Percentiles rank a stretch among this genome's conserved stretches.
phyloP scores from a whole-genome alignment of 2,329 filamentous ascomycete species.

The Penicillium sp. region DNA sequence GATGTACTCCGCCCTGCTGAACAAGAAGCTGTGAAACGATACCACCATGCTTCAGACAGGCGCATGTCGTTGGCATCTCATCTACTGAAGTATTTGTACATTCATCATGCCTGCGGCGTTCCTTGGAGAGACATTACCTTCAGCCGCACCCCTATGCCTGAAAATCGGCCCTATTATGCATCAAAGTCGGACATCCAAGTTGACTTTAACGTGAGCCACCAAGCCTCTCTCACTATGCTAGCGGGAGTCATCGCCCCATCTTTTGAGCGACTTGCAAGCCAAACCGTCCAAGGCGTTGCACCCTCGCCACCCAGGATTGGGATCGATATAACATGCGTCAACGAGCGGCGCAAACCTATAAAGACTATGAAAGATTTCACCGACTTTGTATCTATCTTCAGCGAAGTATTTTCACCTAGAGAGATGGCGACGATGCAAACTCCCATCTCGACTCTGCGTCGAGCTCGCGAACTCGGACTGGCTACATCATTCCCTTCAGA shows the following conservation, averaged over 20 bases:
- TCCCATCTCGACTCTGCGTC: constrained; percentile 34
- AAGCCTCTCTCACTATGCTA: constrained; percentile 66
- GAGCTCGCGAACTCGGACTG: constrained; percentile 23
- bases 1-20: constrained; percentile 54
- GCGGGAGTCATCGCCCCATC: constrained; percentile 54
- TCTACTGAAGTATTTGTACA: constrained; percentile 66
- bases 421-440: constrained; percentile 63
- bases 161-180: constrained; percentile 58
- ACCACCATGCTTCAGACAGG: constrained; percentile 61
- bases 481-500: constrained; percentile 17
- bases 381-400: constrained; percentile 65
- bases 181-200: constrained; percentile 52
- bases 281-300: background rate
- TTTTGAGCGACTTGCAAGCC: constrained; percentile 9
- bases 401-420: constrained; percentile 62
- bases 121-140: constrained; percentile 64
- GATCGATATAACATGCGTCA: constrained; percentile 67
- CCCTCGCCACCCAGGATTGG: constrained; percentile 54
- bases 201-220: constrained; percentile 71
- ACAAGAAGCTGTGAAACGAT: constrained; percentile 56
- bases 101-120: constrained; percentile 60
- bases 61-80: constrained; percentile 67
- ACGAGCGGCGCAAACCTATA: constrained; percentile 50
- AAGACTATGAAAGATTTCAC: constrained; percentile 58
- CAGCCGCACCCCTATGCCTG: constrained; percentile 56